These are phyloP conservation scores for Schwanniomyces vanrijiae DNA, from an alignment of 805 yeast species.

Conservation along the genomic window DNA sequence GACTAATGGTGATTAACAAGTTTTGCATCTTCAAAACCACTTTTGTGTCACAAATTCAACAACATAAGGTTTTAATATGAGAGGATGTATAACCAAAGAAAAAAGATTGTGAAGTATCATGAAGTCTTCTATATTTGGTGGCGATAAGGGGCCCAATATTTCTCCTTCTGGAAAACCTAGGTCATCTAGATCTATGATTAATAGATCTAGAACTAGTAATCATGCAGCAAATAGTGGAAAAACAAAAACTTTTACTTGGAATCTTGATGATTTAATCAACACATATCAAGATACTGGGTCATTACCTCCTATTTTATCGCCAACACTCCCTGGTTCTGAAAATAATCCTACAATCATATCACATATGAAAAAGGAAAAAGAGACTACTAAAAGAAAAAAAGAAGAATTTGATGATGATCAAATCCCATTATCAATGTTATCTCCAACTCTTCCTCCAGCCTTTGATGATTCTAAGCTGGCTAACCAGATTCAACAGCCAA, in stretches of 20 bases:
- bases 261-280: conserved; percentile 37
- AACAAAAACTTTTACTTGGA: conserved; percentile 25
- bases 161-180: neutral
- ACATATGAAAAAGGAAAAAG: neutral
- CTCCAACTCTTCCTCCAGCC: conserved; percentile 34
- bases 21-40: neutral
- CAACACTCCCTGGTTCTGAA: conserved; percentile 30
- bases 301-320: conserved; percentile 41
- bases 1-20: too few relatives aligned
- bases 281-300: conserved; percentile 31
- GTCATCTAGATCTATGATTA: neutral
- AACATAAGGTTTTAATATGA: neutral
- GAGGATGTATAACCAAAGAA: neutral
- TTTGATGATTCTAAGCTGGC: conserved; percentile 13
- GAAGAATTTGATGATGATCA: conserved; percentile 20
- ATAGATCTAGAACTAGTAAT: conserved; percentile 18
- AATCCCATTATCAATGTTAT: conserved; percentile 28
- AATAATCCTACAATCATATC: neutral
- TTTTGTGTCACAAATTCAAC: neutral
- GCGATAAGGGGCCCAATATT: conserved; percentile 13
- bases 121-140: conserved; percentile 29
- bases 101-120: conserved; percentile 9
- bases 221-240: conserved; percentile 7
- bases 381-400: conserved; percentile 3
- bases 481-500: conserved; percentile 1